phyloP scores from a whole-genome alignment of 2,329 filamentous ascomycete species.

The Talaromyces piceae region DNA sequence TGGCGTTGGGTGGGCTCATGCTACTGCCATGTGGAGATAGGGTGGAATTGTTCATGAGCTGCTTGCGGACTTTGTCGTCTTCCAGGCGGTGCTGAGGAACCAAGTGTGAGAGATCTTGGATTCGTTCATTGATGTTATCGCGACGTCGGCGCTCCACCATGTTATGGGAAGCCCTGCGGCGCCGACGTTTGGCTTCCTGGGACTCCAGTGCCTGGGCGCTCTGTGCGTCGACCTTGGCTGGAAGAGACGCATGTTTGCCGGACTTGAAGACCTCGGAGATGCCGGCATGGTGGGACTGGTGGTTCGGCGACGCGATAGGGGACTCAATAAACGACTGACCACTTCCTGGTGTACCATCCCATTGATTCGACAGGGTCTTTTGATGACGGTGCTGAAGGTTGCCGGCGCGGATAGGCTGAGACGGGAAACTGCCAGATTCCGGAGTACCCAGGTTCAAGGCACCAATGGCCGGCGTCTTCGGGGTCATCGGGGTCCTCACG shows the following conservation, averaged over 20 bases:
- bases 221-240: constrained; percentile 66
- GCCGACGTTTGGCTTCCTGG: constrained; percentile 87
- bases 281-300: constrained; percentile 54
- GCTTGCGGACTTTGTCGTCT: constrained; percentile 93
- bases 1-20: constrained; percentile 52
- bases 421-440: constrained; percentile 64
- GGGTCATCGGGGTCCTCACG: constrained; percentile 72
- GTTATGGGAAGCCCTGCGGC: constrained; percentile 90
- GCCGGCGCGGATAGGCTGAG: constrained; percentile 68
- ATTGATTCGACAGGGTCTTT: constrained; percentile 80
- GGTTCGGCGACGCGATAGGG: constrained; percentile 70
- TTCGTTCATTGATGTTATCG: constrained; percentile 98
- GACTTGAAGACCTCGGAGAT: constrained; percentile 81
- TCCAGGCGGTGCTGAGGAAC: constrained; percentile 89
- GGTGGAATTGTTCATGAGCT: constrained; percentile 85
- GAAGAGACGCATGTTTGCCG: constrained; percentile 80
- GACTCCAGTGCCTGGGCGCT: constrained; percentile 55
- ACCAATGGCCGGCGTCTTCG: constrained; percentile 72
- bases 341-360: constrained; percentile 80
- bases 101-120: constrained; percentile 89
- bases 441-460: constrained; percentile 63
- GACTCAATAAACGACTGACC: constrained; percentile 82
- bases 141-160: constrained; percentile 87
- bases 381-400: constrained; percentile 58
- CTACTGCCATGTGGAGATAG: constrained; percentile 72